phyloP scores from a whole-genome alignment of 495 filamentous ascomycete species.

The Thermochaetoides thermophila region DNA sequence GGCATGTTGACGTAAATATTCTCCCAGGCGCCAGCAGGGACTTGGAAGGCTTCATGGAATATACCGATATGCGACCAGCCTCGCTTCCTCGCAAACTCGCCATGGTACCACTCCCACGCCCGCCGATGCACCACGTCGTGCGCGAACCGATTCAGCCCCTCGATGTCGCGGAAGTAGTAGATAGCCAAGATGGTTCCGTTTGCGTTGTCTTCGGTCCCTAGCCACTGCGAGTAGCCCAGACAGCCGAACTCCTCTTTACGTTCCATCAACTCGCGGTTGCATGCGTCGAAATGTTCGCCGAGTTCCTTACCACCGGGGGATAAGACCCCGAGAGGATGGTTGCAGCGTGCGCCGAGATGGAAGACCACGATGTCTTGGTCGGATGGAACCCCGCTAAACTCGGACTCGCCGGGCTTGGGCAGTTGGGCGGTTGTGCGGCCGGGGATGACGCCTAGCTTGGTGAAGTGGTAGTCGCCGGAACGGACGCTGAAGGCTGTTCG shows the following conservation, averaged over 20 bases:
- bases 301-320: conserved; percentile 17
- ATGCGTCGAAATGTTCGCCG: conserved; percentile 11
- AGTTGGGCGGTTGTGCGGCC: conserved; percentile 5
- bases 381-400: neutral
- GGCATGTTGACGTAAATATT: conserved; percentile 12
- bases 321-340: conserved; percentile 21
- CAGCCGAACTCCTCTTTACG: conserved; percentile 22
- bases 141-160: conserved; percentile 36
- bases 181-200: conserved; percentile 18
- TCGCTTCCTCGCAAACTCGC: neutral
- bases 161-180: conserved; percentile 33
- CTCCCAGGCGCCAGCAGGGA: conserved; percentile 7
- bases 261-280: conserved; percentile 1
- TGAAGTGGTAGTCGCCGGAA: neutral
- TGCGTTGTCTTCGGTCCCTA: conserved; percentile 19
- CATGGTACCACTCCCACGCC: conserved; percentile 32
- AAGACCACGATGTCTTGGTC: conserved; percentile 9
- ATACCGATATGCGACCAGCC: conserved; percentile 6
- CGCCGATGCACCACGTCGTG: conserved; percentile 29
- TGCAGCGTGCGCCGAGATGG: conserved; percentile 15
- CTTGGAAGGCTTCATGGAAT: conserved; percentile 12
- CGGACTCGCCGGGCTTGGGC: conserved; percentile 1
- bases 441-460: neutral
- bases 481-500: conserved; percentile 12
- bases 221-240: conserved; percentile 12